These are phyloP conservation scores for Leptodontidium sp. DNA, from an alignment of 2,329 filamentous ascomycete species.

Conservation along the genomic window DNA sequence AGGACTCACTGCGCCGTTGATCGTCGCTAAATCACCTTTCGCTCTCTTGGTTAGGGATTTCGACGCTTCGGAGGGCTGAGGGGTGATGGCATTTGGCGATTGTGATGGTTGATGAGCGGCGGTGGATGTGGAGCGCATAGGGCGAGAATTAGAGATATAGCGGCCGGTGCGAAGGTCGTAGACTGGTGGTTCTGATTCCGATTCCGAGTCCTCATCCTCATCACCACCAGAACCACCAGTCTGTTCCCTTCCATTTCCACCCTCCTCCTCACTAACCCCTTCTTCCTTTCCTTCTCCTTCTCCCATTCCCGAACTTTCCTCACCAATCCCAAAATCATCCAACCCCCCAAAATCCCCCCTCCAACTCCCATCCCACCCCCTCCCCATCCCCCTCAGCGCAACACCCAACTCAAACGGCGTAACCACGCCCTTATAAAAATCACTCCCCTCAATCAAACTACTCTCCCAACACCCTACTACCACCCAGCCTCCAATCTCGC, in stretches of 20 bases:
- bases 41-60: slow-evolving; percentile 68
- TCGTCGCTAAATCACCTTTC: slow-evolving; percentile 77
- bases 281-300: not conserved
- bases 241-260: not conserved
- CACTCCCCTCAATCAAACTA: slow-evolving; percentile 85
- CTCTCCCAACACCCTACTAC: slow-evolving; percentile 99
- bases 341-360: slow-evolving; percentile 83
- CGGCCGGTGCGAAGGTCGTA: slow-evolving; percentile 91
- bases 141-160: slow-evolving; percentile 80
- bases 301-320: slow-evolving; percentile 25
- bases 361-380: slow-evolving; percentile 90
- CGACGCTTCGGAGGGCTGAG: slow-evolving; percentile 34
- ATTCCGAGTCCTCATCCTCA: slow-evolving; percentile 53
- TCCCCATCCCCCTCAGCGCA: slow-evolving; percentile 75
- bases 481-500: slow-evolving; percentile 95
- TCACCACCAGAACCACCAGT: not conserved
- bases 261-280: not conserved
- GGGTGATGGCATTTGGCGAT: too few species aligned
- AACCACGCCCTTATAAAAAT: slow-evolving; percentile 87
- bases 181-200: slow-evolving; percentile 83
- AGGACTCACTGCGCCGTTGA: slow-evolving; percentile 89
- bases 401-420: slow-evolving; percentile 94
- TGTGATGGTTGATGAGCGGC: not conserved
- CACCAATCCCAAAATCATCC: slow-evolving; percentile 41
- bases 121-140: slow-evolving; percentile 61